Evolutionary conservation across 225 moss, liverwort and hornwort genomes (phyloP).

Genomic region (Marchantia polymorpha): DNA sequence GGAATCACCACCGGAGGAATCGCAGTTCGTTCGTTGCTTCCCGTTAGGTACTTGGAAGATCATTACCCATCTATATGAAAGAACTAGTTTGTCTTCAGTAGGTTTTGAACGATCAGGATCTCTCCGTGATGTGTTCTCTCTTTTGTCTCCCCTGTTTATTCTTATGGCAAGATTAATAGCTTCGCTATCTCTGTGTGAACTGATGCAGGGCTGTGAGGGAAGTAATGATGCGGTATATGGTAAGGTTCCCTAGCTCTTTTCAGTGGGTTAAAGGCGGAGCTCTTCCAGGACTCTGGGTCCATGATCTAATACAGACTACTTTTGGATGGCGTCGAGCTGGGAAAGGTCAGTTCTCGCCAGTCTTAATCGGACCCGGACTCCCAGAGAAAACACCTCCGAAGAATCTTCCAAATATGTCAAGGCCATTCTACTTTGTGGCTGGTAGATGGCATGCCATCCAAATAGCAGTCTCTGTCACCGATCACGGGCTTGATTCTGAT

Average conservation of each 20-base stretch:
- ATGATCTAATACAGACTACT: slow-evolving; percentile 26
- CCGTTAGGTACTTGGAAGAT: slow-evolving; percentile 22
- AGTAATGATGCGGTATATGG: slow-evolving; percentile 40
- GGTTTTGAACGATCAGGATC: background rate
- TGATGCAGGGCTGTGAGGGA: slow-evolving; percentile 26
- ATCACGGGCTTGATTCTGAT: slow-evolving; percentile 13
- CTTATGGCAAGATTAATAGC: background rate
- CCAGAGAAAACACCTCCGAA: slow-evolving; percentile 2
- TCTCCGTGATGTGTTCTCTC: background rate
- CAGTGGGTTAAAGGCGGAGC: slow-evolving; percentile 42
- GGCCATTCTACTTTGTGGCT: slow-evolving; percentile 41
- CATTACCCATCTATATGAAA: background rate
- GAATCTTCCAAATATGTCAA: slow-evolving; percentile 20
- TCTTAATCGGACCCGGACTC: slow-evolving; percentile 15
- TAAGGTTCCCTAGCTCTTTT: slow-evolving; percentile 41
- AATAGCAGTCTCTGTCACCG: slow-evolving; percentile 26
- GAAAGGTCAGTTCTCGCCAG: slow-evolving; percentile 26
- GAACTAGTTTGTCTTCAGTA: background rate
- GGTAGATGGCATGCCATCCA: slow-evolving; percentile 45
- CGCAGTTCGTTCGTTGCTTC: slow-evolving; percentile 31
- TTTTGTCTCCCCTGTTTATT: background rate
- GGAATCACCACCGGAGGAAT: slow-evolving; percentile 42
- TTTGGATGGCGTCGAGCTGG: slow-evolving; percentile 43
- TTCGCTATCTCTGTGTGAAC: background rate
- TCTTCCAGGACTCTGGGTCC: slow-evolving; percentile 42